phyloP scores from a whole-genome alignment of 148 eudicot genomes.

The Rhododendron griersonianum region DNA sequence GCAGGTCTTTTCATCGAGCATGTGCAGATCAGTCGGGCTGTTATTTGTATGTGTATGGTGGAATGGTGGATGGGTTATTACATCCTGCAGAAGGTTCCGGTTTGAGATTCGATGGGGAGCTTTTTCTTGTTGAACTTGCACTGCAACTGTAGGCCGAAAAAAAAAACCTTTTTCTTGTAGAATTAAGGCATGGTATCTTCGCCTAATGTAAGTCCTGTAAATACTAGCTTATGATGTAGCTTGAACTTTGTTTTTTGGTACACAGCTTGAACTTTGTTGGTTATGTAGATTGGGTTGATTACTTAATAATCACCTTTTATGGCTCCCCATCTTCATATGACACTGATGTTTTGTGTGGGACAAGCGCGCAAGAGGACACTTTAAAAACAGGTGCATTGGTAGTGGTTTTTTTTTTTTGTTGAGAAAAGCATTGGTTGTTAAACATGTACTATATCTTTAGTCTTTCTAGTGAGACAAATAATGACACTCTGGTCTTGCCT shows the following conservation, averaged over 20 bases:
- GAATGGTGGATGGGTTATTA: slow-evolving; percentile 78
- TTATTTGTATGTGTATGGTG: slow-evolving; percentile 70
- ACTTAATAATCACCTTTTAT: not conserved
- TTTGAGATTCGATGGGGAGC: slow-evolving; percentile 69
- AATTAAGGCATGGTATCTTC: not conserved
- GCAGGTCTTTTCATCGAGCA: slow-evolving; percentile 86
- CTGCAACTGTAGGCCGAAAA: slow-evolving; percentile 15
- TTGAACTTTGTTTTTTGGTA: not conserved
- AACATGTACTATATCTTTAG: not conserved
- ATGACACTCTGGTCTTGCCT: not conserved
- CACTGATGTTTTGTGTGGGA: not conserved
- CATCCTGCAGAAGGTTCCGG: slow-evolving; percentile 61
- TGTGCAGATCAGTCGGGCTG: slow-evolving; percentile 80
- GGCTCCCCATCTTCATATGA: not conserved
- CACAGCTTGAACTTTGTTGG: not conserved
- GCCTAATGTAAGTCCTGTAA: slow-evolving; percentile 7
- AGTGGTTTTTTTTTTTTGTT: no score
- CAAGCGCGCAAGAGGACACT: not conserved
- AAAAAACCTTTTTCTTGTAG: not conserved
- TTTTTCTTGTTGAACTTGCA: slow-evolving; percentile 67
- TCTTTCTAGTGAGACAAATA: not conserved
- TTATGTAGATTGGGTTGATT: slow-evolving; percentile 2
- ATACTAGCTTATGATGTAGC: slow-evolving; percentile 15
- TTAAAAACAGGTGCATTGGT: not conserved
- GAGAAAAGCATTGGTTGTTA: not conserved